Percentiles rank a stretch among this genome's conserved stretches.
phyloP scores from a whole-genome alignment of 345 rosid species.

The Eucalyptus melliodora region DNA sequence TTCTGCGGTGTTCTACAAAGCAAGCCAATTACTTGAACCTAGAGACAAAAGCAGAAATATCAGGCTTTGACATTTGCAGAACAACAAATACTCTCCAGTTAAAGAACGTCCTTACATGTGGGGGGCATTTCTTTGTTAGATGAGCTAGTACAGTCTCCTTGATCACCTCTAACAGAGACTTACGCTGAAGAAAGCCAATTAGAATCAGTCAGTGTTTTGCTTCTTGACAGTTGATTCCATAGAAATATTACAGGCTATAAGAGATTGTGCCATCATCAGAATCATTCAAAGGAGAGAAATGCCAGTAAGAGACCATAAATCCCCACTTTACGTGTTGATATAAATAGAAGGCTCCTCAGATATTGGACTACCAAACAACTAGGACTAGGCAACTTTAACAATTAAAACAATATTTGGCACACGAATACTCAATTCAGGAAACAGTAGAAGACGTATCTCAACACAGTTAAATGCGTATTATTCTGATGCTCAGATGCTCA shows the following conservation, averaged over 20 bases:
- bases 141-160: slow-evolving; percentile 89
- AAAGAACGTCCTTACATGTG: slow-evolving; percentile 47
- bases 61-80: background rate
- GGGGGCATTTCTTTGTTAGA: slow-evolving; percentile 77
- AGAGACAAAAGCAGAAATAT: background rate
- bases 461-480: background rate
- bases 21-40: slow-evolving; percentile 94
- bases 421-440: background rate
- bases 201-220: background rate
- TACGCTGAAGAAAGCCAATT: slow-evolving; percentile 41
- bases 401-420: background rate
- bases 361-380: background rate
- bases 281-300: background rate
- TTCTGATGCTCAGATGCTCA: background rate
- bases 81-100: background rate
- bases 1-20: slow-evolving; percentile 86
- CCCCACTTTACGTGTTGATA: background rate
- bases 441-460: background rate
- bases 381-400: background rate
- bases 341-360: background rate
- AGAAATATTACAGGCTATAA: background rate
- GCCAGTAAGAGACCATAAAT: background rate
- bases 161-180: slow-evolving; percentile 62
- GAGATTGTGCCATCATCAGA: background rate
- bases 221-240: background rate